Conservation (phyloP, 768 basidiomycete species). For the Mycena belliarum region DNA sequence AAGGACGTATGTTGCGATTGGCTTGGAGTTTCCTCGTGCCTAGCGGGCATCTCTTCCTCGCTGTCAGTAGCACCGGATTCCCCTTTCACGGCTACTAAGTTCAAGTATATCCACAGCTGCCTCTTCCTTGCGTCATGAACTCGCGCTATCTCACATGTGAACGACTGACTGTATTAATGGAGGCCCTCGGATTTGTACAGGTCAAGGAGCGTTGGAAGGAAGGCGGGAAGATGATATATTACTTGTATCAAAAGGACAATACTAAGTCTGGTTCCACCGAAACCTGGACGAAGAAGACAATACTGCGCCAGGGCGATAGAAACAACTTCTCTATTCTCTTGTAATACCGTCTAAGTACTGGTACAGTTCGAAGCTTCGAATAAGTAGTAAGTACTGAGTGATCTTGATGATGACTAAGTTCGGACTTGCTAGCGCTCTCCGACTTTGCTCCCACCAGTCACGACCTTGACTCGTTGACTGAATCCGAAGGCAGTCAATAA, state of each 20-base stretch:
- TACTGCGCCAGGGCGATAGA: constrained; percentile 64
- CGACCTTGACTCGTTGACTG: too few species aligned
- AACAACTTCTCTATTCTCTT: constrained; percentile 77
- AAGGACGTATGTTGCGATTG: constrained; percentile 72
- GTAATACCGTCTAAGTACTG: constrained; percentile 6
- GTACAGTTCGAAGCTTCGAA: too few species aligned
- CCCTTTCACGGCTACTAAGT: background rate
- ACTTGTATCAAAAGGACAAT: constrained; percentile 64
- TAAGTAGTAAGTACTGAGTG: too few species aligned
- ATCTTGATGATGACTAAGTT: too few species aligned
- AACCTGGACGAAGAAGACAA: constrained; percentile 53
- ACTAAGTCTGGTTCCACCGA: constrained; percentile 12
- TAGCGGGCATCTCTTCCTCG: constrained; percentile 68
- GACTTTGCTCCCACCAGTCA: too few species aligned
- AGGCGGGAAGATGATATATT: constrained; percentile 86
- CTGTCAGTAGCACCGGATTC: constrained; percentile 46
- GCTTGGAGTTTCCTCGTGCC: constrained; percentile 56
- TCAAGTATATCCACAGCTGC: constrained; percentile 58
- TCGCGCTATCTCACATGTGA: constrained; percentile 78
- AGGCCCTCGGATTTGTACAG: constrained; percentile 60
- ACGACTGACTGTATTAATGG: constrained; percentile 59
- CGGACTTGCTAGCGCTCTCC: too few species aligned
- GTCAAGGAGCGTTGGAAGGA: constrained; percentile 60
- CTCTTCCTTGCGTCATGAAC: constrained; percentile 81
- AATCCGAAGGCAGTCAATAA: too few species aligned